phyloP scores from a whole-genome alignment of 2,329 filamentous ascomycete species.

The Pseudogymnoascus sp. region DNA sequence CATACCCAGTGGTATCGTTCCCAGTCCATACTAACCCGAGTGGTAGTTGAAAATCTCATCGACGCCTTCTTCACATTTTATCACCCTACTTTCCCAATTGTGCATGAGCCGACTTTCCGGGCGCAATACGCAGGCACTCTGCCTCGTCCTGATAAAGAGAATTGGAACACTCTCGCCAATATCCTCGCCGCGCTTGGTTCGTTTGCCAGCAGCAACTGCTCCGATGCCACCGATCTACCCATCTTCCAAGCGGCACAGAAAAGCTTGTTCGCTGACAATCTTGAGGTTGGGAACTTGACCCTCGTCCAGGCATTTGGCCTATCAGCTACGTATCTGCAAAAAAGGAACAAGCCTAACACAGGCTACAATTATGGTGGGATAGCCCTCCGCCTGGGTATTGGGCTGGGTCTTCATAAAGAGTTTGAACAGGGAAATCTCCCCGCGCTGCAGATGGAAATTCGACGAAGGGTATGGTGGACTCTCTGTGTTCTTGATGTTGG shows the following conservation, averaged over 20 bases:
- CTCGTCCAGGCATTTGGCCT: slow-evolving; percentile 40
- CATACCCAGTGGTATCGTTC: slow-evolving; percentile 7
- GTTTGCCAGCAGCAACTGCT: slow-evolving; percentile 16
- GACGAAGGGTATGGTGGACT: slow-evolving; percentile 17
- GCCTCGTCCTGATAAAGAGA: slow-evolving; percentile 15
- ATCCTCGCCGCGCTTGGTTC: slow-evolving; percentile 18
- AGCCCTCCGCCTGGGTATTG: slow-evolving; percentile 78
- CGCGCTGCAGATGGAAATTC: slow-evolving; percentile 17
- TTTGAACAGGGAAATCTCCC: slow-evolving; percentile 17
- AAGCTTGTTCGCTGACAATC: slow-evolving; percentile 34
- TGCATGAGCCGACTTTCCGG: slow-evolving; percentile 38
- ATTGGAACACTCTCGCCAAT: slow-evolving; percentile 20
- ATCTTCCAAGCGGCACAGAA: slow-evolving; percentile 16
- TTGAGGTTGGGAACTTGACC: slow-evolving; percentile 39
- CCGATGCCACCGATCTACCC: slow-evolving; percentile 13
- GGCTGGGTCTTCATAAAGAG: slow-evolving; percentile 38
- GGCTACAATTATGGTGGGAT: slow-evolving; percentile 73
- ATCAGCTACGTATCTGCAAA: slow-evolving; percentile 43
- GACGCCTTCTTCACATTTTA: slow-evolving; percentile 38
- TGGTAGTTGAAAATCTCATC: slow-evolving; percentile 19
- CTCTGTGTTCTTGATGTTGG: slow-evolving; percentile 18
- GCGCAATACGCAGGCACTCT: slow-evolving; percentile 22
- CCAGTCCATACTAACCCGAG: slow-evolving; percentile 1
- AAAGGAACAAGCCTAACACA: slow-evolving; percentile 43
- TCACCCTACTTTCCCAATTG: slow-evolving; percentile 38